Evolutionary conservation across 345 rosid genomes (phyloP), one percentile per base, ranked within the genome.

Genomic region (Euclidium syriacum): DNA sequence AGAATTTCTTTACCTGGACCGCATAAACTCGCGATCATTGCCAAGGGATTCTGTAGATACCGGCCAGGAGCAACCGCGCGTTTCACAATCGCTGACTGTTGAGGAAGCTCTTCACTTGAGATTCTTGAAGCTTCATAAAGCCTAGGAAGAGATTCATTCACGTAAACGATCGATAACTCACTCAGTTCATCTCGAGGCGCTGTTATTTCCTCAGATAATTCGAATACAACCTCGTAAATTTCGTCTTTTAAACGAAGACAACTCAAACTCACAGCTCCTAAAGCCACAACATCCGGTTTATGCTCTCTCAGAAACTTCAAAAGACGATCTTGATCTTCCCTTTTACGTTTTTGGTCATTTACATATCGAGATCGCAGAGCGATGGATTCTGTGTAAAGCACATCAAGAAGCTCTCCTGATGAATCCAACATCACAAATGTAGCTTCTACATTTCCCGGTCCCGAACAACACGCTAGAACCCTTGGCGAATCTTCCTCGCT

Each of bases 401-500:
- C 85, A 78, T 90, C 97, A 33, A 90, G 73, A 63, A 87, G 79
- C 82, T 86, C 90, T 69, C 97, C 97, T 2, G 90, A 83, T 11
- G 97, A 80, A 80, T 90, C 95, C 35, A 90, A 49, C 95, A 90
- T 85, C 22, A 83, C 95, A 79, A 90, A 87, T 60, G 88, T 81
- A 38, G 87, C 83, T 25, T 89, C 85, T 22, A 90, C 95, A 51
- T 83, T 84, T 36, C 91, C 95, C 52, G 97, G 90, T 46, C 91
- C 96, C 96, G 95, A 90, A 71, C 90, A 85, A 75, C 92, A 85
- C 14, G 88, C 90, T 83, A 90, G 73, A 64, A 90, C 95, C 67
- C 91, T 81, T 7, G 92, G 95, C 15, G 86, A 77, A 66, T 86
- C 84, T 67, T 90, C 97, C 62, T 85, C 95, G 23, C 81, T 85